Base-by-base conservation (phyloP, 306 rosid species). In the Fagus crenata region DNA sequence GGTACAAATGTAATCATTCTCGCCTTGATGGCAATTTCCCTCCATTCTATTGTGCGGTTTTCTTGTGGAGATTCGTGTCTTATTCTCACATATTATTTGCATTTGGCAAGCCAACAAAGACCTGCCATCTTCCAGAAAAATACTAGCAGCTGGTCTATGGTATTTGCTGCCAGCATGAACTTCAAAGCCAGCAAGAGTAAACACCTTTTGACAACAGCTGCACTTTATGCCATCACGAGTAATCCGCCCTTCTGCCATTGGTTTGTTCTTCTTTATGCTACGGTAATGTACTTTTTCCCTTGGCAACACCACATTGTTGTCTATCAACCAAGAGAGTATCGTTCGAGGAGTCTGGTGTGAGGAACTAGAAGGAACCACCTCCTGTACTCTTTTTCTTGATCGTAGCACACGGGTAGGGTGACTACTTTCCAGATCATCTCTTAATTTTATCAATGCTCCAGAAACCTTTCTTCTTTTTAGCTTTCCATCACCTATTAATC, bases 251-350 rank as follows among this genome's bases (percentile, higher is more conserved):
- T 79, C 86, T 54, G 72, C 76, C 75, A 36, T 49, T 43, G 85
- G 51, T 80, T 5, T 56, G 22, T 36, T 5, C 17, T 67, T 82
- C 72, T 82, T 80, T 74, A 75, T 83, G 49, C 58, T 71, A 65
- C 69, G 46, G 69, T 85, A 90, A 61, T 54, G 69, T 72, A 92
- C 97, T 80, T 89, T 92, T 53, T 83, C 84, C 87, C 98, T 85
- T 42, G 96, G 93, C 80, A 88, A 77, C 76, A 92, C 84, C 36
- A 55, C 22, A 33, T 82, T 87, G 79, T 84, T 84, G 81, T 89
- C 98, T 85, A 94, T 92, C 91, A 92, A 85, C 92, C 91, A 94
- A 77, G 96, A 92, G 39, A 92, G 77, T 53, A 91, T 78, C 75
- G 85, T 90, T 74, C 85, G 84, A 76, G 94, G 91, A 64, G 84